Conservation (phyloP, 2,329 filamentous ascomycete species). For the Penicillium sp. region DNA sequence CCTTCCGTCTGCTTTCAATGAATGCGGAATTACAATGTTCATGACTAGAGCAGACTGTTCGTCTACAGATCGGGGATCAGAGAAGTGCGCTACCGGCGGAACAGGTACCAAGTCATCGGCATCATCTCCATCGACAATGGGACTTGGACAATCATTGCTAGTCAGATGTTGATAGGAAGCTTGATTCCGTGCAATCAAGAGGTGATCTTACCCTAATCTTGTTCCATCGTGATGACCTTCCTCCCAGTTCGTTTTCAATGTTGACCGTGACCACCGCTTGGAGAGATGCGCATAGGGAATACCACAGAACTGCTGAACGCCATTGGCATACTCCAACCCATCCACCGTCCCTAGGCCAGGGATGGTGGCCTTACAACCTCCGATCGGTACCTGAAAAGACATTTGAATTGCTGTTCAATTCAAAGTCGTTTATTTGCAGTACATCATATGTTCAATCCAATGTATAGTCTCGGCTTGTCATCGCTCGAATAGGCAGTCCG, state of each 20-base stretch:
- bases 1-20: background rate
- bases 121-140: constrained; percentile 21
- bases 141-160: constrained; percentile 24
- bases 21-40: constrained; percentile 25
- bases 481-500: constrained; percentile 16
- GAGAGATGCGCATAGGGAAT: constrained; percentile 25
- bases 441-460: background rate
- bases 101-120: constrained; percentile 25
- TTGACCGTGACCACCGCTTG: constrained; percentile 27
- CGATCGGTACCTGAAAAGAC: constrained; percentile 21
- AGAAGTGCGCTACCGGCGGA: constrained; percentile 19
- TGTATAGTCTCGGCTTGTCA: background rate
- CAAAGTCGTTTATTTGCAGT: background rate
- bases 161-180: background rate
- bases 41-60: constrained; percentile 25
- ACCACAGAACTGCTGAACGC: constrained; percentile 27
- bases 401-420: constrained; percentile 1
- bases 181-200: background rate
- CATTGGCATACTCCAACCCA: constrained; percentile 23
- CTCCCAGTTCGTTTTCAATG: constrained; percentile 18
- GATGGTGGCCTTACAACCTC: constrained; percentile 17
- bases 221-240: constrained; percentile 20
- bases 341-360: constrained; percentile 20
- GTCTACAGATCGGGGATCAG: constrained; percentile 8
- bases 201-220: background rate